Base-by-base conservation (phyloP, 1,139 yeast species). In the Pneumocystis carinii region DNA sequence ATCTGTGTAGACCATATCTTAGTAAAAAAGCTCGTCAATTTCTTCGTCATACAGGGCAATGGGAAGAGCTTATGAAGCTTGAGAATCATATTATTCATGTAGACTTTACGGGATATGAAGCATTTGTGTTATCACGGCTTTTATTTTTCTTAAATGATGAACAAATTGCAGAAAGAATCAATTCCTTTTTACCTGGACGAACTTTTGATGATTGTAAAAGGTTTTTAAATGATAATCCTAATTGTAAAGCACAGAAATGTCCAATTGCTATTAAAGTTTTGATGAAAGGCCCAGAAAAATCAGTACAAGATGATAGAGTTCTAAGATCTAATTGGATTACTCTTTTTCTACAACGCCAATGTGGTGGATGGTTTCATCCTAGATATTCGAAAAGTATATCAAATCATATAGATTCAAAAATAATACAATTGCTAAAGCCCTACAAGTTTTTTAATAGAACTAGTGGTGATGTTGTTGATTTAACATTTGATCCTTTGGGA, bases 11-110 rank as follows among this genome's bases (percentile, higher is more conserved):
- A 48, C 55, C 55, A 10, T 48, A 48, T 48, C 55, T 48, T 24
- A 48, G 55, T 48, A 48, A 24, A 48, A 48, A 48, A 48, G 55
- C 55, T 48, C 55, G 55, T 48, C 55, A 48, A 48, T 48, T 48
- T 48, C 55, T 48, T 48, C 55, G 55, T 48, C 32, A 48, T 48
- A 15, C 55, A 7, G 55, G 55, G 2, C 29, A 48, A 3, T 48
- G 55, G 55, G 55, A 48, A 12, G 55, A 48, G 15, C 55, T 48
- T 48, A 19, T 5, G 6, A 48, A 48, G 8, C 27, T 48, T 8
- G 32, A 48, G 24, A 48, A 48, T 24, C 32, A 48, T 8, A 48
- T 48, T 48, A 48, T 48, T 12, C 55, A 48, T 48, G 32, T 48
- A 48, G 55, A 48, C 24, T 48, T 48, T 17, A 48, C 55, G 12